Evolutionary conservation across 192 early-diverging fungal genomes (phyloP).

Genomic region (Mortierella hygrophila): DNA sequence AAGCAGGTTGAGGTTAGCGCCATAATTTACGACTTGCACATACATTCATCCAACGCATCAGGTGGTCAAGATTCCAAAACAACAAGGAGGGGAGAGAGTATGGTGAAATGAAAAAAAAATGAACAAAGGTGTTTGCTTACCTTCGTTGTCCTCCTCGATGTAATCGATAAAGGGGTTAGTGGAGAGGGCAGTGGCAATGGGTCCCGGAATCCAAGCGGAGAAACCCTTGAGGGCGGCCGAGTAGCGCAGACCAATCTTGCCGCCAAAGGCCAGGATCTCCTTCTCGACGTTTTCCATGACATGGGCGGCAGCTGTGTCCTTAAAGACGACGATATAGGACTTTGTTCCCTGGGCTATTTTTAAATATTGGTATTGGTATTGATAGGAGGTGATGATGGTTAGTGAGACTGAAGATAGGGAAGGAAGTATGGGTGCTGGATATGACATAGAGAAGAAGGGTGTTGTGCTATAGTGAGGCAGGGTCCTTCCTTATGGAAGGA

Average conservation of each 20-base stretch:
- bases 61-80: slow-evolving; percentile 1
- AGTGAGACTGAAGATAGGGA: neutral
- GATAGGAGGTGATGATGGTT: neutral
- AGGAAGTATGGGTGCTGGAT: neutral
- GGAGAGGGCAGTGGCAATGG: slow-evolving; percentile 23
- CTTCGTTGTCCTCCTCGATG: slow-evolving; percentile 48
- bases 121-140: slow-evolving; percentile 12
- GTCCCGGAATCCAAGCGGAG: slow-evolving; percentile 43
- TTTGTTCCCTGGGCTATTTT: slow-evolving; percentile 7
- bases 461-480: neutral
- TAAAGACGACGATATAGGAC: slow-evolving; percentile 56
- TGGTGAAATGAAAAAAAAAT: neutral
- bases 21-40: neutral
- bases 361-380: no score
- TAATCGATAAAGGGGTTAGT: slow-evolving; percentile 53
- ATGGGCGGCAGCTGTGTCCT: slow-evolving; percentile 20
- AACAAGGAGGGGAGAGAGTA: neutral
- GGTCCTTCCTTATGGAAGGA: neutral
- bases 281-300: slow-evolving; percentile 37
- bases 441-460: neutral
- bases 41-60: neutral
- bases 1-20: neutral
- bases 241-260: slow-evolving; percentile 54
- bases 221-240: slow-evolving; percentile 40
- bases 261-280: slow-evolving; percentile 38